Conservation (phyloP, 176 grass and related monocot species). For the Cenchrus fungigraminus region DNA sequence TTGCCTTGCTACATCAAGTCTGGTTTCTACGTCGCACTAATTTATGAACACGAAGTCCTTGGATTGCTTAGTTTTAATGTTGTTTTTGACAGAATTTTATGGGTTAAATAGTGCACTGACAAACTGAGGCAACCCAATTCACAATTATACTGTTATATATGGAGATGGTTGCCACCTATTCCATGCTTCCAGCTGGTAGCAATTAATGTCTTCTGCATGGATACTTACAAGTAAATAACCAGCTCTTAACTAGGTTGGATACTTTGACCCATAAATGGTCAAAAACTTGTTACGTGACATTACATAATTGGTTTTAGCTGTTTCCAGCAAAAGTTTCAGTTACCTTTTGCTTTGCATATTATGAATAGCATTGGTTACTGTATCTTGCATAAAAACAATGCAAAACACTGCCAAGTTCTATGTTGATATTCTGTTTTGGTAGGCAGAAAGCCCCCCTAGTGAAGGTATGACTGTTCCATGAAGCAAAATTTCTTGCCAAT, state of each 20-base stretch:
- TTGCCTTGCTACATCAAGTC: neutral
- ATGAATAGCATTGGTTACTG: conserved; percentile 9
- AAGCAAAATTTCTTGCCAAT: neutral
- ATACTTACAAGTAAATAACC: conserved; percentile 11
- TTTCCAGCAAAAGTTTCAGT: conserved; percentile 9
- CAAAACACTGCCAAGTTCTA: neutral
- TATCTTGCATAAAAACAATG: conserved; percentile 21
- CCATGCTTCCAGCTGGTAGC: conserved; percentile 2
- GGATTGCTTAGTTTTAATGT: conserved; percentile 1
- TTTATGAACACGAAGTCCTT: conserved; percentile 15
- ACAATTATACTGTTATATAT: conserved; percentile 5
- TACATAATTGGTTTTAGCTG: neutral
- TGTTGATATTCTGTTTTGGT: neutral
- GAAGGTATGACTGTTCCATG: neutral
- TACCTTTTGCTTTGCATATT: conserved; percentile 26
- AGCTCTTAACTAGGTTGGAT: conserved; percentile 7
- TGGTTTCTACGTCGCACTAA: neutral
- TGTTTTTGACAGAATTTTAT: neutral
- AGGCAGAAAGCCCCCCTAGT: conserved; percentile 8
- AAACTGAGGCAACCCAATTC: neutral
- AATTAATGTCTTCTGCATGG: conserved; percentile 21
- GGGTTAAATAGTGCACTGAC: neutral
- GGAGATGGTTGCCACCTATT: conserved; percentile 26
- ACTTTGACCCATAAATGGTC: conserved; percentile 1
- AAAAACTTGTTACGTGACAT: neutral